phyloP scores from a whole-genome alignment of 495 filamentous ascomycete genomes.

The Aspergillus avenaceus region DNA sequence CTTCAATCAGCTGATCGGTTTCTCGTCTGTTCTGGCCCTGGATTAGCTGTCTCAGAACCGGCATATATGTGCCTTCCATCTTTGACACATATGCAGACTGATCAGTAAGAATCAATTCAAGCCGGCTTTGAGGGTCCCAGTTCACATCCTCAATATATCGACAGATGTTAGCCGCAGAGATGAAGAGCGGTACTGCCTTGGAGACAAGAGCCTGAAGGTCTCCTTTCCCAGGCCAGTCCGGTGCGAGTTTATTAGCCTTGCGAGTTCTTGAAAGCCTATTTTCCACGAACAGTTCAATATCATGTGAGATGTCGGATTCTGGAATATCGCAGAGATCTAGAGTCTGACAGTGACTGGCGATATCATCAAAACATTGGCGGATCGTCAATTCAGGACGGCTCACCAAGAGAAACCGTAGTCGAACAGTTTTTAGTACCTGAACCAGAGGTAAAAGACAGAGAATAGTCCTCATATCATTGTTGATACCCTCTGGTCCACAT shows the following conservation, averaged over 20 bases:
- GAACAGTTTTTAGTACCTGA: constrained; percentile 2
- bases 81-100: constrained; percentile 11
- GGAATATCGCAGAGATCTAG: constrained; percentile 19
- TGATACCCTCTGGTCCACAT: constrained; percentile 40
- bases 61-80: constrained; percentile 20
- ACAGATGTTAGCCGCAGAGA: constrained; percentile 24
- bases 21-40: constrained; percentile 2
- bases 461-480: constrained; percentile 30
- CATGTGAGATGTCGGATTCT: constrained; percentile 16
- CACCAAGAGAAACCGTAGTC: constrained; percentile 24
- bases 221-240: constrained; percentile 36
- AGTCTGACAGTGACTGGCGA: constrained; percentile 11
- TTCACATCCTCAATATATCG: constrained; percentile 17
- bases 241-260: constrained; percentile 3
- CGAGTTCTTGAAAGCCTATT: constrained; percentile 13
- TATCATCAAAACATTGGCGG: constrained; percentile 20
- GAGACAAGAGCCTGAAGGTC: constrained; percentile 4
- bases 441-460: constrained; percentile 29
- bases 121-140: constrained; percentile 12
- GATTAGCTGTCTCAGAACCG: constrained; percentile 19
- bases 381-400: constrained; percentile 44
- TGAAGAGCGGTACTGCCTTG: constrained; percentile 23
- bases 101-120: constrained; percentile 12
- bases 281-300: constrained; percentile 17
- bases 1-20: neutral